Conservation (phyloP, 2,329 filamentous ascomycete genomes). For the Exserohilum turcica region DNA sequence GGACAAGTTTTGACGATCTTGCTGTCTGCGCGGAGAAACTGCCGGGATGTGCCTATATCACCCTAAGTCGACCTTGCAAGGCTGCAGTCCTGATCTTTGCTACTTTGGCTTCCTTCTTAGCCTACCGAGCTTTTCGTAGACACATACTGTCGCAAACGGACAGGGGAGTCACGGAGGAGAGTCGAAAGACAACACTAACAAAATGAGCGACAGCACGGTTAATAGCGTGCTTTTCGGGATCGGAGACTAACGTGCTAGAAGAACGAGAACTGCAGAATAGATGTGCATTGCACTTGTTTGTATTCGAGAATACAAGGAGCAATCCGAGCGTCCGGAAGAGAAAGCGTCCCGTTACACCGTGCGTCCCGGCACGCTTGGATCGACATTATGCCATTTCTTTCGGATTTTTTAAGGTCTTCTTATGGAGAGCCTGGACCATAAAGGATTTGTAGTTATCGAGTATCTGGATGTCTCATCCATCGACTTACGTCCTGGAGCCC, state of each 20-base stretch:
- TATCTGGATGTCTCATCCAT: no score
- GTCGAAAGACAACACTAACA: not conserved
- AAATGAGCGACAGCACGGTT: not conserved
- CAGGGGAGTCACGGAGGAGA: not conserved
- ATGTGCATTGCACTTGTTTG: not conserved
- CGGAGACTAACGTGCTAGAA: not conserved
- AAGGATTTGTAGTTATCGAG: no score
- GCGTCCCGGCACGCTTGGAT: not conserved
- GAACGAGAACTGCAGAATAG: not conserved
- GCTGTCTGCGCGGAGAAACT: not conserved
- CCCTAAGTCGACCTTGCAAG: not conserved
- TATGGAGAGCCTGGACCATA: no score
- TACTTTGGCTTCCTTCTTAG: not conserved
- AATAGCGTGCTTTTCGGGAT: not conserved
- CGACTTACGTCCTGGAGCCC: no score
- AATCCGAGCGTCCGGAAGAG: not conserved
- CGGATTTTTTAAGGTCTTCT: no score
- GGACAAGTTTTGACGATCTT: not conserved
- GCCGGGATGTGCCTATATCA: not conserved
- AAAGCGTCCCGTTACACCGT: not conserved
- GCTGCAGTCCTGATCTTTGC: not conserved
- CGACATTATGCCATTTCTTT: no score
- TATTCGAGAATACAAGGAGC: not conserved
- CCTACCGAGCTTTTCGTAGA: not conserved
- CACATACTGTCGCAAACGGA: not conserved